These are phyloP conservation scores for Physcomitrium patens DNA, from an alignment of 225 moss, liverwort and hornwort species.

Conservation along the genomic window DNA sequence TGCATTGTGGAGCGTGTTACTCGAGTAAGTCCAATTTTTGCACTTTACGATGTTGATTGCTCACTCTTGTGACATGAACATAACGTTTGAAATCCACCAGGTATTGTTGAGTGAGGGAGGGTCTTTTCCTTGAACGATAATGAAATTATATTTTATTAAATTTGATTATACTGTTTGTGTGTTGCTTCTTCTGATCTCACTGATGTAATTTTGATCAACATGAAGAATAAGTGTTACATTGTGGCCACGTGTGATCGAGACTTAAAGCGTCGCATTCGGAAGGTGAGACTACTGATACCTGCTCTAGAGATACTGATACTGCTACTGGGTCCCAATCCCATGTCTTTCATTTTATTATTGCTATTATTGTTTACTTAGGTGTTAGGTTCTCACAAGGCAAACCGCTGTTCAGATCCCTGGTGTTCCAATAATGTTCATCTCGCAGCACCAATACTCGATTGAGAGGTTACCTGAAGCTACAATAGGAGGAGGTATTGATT, in stretches of 20 bases:
- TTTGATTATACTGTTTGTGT: background rate
- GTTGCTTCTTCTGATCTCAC: constrained; percentile 12
- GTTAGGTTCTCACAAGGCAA: too few relatives aligned
- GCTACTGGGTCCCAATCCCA: too few relatives aligned
- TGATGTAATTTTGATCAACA: background rate
- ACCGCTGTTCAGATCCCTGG: constrained; percentile 76
- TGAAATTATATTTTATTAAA: background rate
- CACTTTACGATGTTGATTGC: background rate
- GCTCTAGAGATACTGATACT: background rate
- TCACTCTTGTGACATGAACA: background rate
- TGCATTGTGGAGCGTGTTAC: constrained; percentile 95
- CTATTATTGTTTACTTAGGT: too few relatives aligned
- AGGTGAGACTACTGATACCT: constrained; percentile 50
- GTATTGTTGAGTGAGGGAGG: background rate
- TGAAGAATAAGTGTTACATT: constrained; percentile 98
- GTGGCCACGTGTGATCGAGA: constrained; percentile 99
- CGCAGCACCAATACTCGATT: constrained; percentile 91
- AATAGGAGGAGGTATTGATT: constrained; percentile 83
- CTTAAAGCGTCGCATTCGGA: constrained; percentile 95
- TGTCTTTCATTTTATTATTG: too few relatives aligned
- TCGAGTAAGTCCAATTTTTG: constrained; percentile 55
- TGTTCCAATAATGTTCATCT: constrained; percentile 96
- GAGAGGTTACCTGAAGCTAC: constrained; percentile 98
- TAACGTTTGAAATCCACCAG: background rate
- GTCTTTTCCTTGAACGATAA: background rate